phyloP scores from a whole-genome alignment of 1,284 basidiomycete species.

The Cerioporus squamosus region DNA sequence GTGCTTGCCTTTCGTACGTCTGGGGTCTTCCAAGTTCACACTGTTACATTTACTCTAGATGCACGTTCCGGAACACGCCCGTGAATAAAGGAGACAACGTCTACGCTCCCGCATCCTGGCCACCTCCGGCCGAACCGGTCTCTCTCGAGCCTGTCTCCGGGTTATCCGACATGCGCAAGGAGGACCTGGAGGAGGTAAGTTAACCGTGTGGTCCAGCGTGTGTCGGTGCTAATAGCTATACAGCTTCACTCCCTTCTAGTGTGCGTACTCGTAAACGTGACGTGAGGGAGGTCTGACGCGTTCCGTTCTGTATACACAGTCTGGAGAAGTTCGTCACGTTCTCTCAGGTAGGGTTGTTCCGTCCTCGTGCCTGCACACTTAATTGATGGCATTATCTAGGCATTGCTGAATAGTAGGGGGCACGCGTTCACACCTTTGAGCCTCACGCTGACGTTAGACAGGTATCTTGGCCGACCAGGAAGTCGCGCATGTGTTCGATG shows the following conservation, averaged over 20 bases:
- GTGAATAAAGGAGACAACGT: no score
- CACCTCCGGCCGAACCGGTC: no score
- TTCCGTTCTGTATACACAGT: slow-evolving; percentile 33
- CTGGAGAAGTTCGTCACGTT: slow-evolving; percentile 63
- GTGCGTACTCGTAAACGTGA: not conserved
- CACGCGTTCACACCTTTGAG: no score
- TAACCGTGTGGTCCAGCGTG: no score
- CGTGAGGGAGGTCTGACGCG: not conserved
- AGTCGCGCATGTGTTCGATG: slow-evolving; percentile 53
- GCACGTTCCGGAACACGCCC: slow-evolving; percentile 44
- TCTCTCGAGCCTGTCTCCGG: no score
- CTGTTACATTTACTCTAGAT: slow-evolving; percentile 38
- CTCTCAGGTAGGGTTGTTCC: slow-evolving; percentile 45
- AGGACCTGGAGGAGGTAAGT: no score
- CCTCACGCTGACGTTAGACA: slow-evolving; percentile 11
- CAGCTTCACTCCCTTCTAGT: slow-evolving; percentile 40
- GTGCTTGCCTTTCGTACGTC: slow-evolving; percentile 28
- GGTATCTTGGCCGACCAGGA: slow-evolving; percentile 51
- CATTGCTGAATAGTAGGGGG: slow-evolving; percentile 49
- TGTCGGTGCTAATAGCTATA: no score
- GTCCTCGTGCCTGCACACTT: no score
- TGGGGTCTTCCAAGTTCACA: slow-evolving; percentile 16
- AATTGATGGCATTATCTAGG: slow-evolving; percentile 33
- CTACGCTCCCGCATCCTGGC: no score
- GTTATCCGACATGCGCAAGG: no score